phyloP scores from a whole-genome alignment of 2,329 filamentous ascomycete species.

The Fusarium begoniae region DNA sequence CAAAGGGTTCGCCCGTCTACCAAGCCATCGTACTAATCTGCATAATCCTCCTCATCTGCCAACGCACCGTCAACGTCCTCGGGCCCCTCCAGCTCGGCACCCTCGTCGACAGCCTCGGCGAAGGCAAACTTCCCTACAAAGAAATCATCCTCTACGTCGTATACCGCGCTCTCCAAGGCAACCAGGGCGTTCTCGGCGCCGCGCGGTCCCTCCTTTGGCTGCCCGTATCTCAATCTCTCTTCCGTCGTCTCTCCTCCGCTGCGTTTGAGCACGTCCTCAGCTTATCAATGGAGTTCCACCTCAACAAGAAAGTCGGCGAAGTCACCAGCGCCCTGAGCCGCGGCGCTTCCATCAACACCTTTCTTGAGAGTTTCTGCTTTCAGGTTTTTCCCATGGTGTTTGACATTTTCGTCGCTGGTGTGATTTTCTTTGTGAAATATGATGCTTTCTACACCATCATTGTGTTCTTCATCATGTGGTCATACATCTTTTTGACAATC shows the following conservation, averaged over 20 bases:
- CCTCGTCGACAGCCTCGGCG: slow-evolving; percentile 52
- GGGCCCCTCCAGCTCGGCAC: slow-evolving; percentile 54
- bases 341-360: slow-evolving; percentile 58
- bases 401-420: slow-evolving; percentile 59
- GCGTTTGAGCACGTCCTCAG: slow-evolving; percentile 59
- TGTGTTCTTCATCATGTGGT: slow-evolving; percentile 58
- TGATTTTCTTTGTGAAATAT: slow-evolving; percentile 56
- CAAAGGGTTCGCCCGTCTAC: slow-evolving; percentile 52
- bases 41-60: slow-evolving; percentile 51
- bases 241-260: slow-evolving; percentile 53
- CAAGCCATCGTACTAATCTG: slow-evolving; percentile 54
- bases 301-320: slow-evolving; percentile 61
- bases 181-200: slow-evolving; percentile 55
- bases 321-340: slow-evolving; percentile 60
- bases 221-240: slow-evolving; percentile 56
- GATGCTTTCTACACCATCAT: slow-evolving; percentile 60
- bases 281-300: slow-evolving; percentile 60
- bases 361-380: slow-evolving; percentile 59
- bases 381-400: slow-evolving; percentile 61
- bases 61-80: slow-evolving; percentile 56
- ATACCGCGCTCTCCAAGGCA: slow-evolving; percentile 56
- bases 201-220: slow-evolving; percentile 58
- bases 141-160: slow-evolving; percentile 55
- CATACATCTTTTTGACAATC: slow-evolving; percentile 60
- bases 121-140: slow-evolving; percentile 53